phyloP scores from a whole-genome alignment of 768 basidiomycete species.

The Cantharellus anzutake region DNA sequence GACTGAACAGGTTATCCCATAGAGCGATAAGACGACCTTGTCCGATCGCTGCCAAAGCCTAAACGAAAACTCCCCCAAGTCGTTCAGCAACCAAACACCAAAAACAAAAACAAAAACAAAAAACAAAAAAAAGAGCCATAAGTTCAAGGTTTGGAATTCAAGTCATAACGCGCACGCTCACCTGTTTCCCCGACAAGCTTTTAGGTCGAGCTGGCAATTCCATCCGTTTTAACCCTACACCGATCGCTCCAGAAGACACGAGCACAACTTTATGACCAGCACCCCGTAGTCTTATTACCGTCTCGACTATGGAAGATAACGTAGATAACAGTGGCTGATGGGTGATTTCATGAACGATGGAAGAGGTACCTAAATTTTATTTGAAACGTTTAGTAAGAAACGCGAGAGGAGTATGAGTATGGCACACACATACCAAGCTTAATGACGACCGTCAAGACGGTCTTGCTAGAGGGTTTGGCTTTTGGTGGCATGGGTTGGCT shows the following conservation, averaged over 20 bases:
- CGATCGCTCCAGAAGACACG: conserved; percentile 95
- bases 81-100: not conserved
- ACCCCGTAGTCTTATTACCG: conserved; percentile 54
- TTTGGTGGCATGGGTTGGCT: no score
- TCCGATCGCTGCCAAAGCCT: conserved; percentile 94
- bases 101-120: not conserved
- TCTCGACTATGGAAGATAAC: conserved; percentile 83
- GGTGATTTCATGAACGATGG: conserved; percentile 87
- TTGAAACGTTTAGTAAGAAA: no score
- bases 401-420: no score
- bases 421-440: no score
- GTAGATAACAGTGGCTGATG: conserved; percentile 83
- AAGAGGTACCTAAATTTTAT: conserved; percentile 56
- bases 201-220: conserved; percentile 61
- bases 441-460: no score
- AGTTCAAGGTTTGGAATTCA: not conserved
- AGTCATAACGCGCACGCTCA: conserved; percentile 14
- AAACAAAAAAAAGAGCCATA: not conserved
- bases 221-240: conserved; percentile 88
- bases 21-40: conserved; percentile 91
- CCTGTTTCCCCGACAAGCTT: conserved; percentile 79
- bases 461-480: no score
- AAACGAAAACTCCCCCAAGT: not conserved
- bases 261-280: conserved; percentile 89
- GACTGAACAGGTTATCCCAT: conserved; percentile 92